Evolutionary conservation across 768 basidiomycete species (phyloP).

Genomic region (Cyclocybe cylindracea): DNA sequence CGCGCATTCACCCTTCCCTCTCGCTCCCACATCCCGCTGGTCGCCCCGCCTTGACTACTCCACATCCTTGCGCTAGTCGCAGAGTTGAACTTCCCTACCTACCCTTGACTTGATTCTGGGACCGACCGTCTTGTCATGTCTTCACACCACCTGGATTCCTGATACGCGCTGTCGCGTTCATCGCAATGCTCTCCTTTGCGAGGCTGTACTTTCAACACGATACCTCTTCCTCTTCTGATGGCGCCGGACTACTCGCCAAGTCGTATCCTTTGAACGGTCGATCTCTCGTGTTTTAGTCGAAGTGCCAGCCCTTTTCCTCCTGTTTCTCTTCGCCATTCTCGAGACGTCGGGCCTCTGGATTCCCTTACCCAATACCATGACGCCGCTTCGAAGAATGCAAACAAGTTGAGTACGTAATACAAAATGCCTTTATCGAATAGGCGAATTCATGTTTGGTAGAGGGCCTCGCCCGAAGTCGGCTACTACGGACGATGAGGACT

Average conservation of each 20-base stretch:
- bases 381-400: slow-evolving; percentile 14
- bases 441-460: slow-evolving; percentile 20
- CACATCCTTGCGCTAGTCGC: neutral
- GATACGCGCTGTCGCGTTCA: slow-evolving; percentile 36
- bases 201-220: slow-evolving; percentile 22
- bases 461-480: slow-evolving; percentile 33
- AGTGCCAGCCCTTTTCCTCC: no score
- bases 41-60: neutral
- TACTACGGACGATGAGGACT: slow-evolving; percentile 23
- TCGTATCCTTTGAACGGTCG: slow-evolving; percentile 17
- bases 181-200: slow-evolving; percentile 35
- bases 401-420: slow-evolving; percentile 28
- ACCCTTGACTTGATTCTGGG: no score
- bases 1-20: slow-evolving; percentile 2
- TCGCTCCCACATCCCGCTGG: slow-evolving; percentile 1
- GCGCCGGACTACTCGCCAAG: slow-evolving; percentile 29
- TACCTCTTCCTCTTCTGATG: slow-evolving; percentile 33
- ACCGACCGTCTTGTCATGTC: no score
- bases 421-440: neutral
- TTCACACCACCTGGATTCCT: no score
- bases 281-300: slow-evolving; percentile 1
- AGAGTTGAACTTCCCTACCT: no score
- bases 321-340: no score
- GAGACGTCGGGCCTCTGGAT: neutral
- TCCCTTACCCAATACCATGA: slow-evolving; percentile 6